These are phyloP conservation scores for Casuarina equisetifolia DNA, from an alignment of 306 rosid species.

Conservation along the genomic window DNA sequence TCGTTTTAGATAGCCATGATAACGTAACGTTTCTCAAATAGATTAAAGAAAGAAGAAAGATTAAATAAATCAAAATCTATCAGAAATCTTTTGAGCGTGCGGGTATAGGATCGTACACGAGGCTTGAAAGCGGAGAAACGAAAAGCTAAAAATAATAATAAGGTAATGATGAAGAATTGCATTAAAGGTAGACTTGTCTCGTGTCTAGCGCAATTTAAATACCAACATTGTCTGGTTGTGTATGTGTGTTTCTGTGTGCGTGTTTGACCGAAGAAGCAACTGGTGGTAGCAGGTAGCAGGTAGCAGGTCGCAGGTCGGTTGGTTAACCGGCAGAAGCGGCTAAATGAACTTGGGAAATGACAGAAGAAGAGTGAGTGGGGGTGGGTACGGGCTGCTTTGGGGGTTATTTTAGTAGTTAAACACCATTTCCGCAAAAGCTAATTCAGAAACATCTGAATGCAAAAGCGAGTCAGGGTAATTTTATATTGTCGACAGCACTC, in stretches of 20 bases:
- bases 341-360: slow-evolving; percentile 33
- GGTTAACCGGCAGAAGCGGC: slow-evolving; percentile 46
- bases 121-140: slow-evolving; percentile 32
- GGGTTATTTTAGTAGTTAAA: slow-evolving; percentile 22
- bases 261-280: slow-evolving; percentile 26
- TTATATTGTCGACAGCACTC: neutral
- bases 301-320: slow-evolving; percentile 45
- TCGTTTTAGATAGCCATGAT: no score
- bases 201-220: slow-evolving; percentile 23
- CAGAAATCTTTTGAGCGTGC: slow-evolving; percentile 21
- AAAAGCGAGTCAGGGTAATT: slow-evolving; percentile 38
- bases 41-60: neutral
- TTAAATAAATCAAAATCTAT: neutral
- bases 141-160: slow-evolving; percentile 64
- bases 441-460: slow-evolving; percentile 43
- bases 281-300: slow-evolving; percentile 42
- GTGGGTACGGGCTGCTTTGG: slow-evolving; percentile 10
- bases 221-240: slow-evolving; percentile 36
- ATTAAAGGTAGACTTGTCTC: slow-evolving; percentile 39
- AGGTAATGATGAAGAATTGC: slow-evolving; percentile 65
- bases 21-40: no score
- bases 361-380: slow-evolving; percentile 2
- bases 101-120: slow-evolving; percentile 35
- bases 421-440: slow-evolving; percentile 45
- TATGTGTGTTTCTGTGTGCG: slow-evolving; percentile 28